Conservation (phyloP, 2,329 filamentous ascomycete genomes). For the Ambrosiella beaveri region DNA sequence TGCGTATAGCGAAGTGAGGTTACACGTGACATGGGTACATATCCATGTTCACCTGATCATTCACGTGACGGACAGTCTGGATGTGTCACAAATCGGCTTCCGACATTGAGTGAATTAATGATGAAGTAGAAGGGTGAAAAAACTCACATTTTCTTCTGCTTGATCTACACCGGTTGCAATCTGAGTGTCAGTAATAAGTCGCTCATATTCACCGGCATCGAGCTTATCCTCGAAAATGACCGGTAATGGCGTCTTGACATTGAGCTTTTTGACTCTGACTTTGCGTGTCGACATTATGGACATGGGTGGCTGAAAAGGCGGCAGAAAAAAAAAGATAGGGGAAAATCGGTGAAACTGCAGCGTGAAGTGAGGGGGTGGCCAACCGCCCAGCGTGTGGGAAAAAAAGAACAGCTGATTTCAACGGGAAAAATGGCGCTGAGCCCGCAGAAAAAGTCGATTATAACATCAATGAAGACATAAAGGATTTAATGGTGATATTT, state of each 20-base stretch:
- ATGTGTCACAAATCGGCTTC: constrained; percentile 15
- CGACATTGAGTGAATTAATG: constrained; percentile 2
- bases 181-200: constrained; percentile 64
- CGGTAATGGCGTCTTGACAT: constrained; percentile 70
- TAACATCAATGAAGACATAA: constrained; percentile 12
- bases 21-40: constrained; percentile 10
- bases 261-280: constrained; percentile 79
- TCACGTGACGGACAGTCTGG: constrained; percentile 26
- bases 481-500: constrained; percentile 3
- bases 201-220: constrained; percentile 71
- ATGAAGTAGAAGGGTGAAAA: constrained; percentile 17
- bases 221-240: constrained; percentile 84
- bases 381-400: not conserved
- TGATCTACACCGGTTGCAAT: constrained; percentile 96
- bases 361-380: constrained; percentile 19
- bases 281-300: constrained; percentile 46
- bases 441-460: constrained; percentile 9
- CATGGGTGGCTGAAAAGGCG: constrained; percentile 11
- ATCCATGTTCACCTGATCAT: constrained; percentile 22
- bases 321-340: constrained; percentile 12
- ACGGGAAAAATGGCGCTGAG: constrained; percentile 30
- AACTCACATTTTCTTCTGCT: constrained; percentile 87
- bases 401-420: not conserved
- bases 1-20: not conserved
- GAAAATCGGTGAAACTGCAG: constrained; percentile 15